Percentiles rank a stretch among this genome's conserved stretches.
These are phyloP conservation scores for Yamadazyma oceani DNA, from an alignment of 1,139 yeast species.

Conservation along the genomic window DNA sequence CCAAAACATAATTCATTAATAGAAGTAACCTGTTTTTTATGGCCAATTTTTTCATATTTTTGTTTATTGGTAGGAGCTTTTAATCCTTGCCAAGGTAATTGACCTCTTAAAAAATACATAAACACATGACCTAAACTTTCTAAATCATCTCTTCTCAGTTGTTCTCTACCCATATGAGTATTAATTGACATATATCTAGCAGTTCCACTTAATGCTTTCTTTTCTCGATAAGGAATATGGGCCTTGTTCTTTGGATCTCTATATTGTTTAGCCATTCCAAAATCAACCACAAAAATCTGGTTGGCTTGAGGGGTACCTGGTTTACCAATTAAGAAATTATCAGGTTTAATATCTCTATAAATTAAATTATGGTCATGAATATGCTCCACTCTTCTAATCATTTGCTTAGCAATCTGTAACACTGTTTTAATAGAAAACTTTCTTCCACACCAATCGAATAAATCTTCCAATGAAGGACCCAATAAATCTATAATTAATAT, in stretches of 20 bases:
- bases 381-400: slow-evolving; percentile 66
- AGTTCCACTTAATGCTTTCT: slow-evolving; percentile 63
- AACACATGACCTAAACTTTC: slow-evolving; percentile 67
- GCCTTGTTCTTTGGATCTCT: slow-evolving; percentile 59
- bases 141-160: slow-evolving; percentile 62
- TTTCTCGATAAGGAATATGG: slow-evolving; percentile 63
- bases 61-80: slow-evolving; percentile 82
- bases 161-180: slow-evolving; percentile 65
- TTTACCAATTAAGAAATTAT: slow-evolving; percentile 69
- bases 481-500: slow-evolving; percentile 69
- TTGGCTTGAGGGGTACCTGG: slow-evolving; percentile 66
- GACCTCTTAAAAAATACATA: slow-evolving; percentile 61
- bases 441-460: slow-evolving; percentile 82
- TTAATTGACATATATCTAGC: slow-evolving; percentile 67
- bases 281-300: slow-evolving; percentile 46
- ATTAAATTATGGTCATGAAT: slow-evolving; percentile 70
- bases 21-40: slow-evolving; percentile 71
- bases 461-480: slow-evolving; percentile 77
- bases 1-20: slow-evolving; percentile 68
- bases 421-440: slow-evolving; percentile 69
- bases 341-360: slow-evolving; percentile 77
- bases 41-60: slow-evolving; percentile 80
- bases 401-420: slow-evolving; percentile 72
- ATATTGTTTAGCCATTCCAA: slow-evolving; percentile 70
- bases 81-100: slow-evolving; percentile 56